These are phyloP conservation scores for Sugiyamaella chiloensis DNA, from an alignment of 805 yeast genomes.

Conservation along the genomic window DNA sequence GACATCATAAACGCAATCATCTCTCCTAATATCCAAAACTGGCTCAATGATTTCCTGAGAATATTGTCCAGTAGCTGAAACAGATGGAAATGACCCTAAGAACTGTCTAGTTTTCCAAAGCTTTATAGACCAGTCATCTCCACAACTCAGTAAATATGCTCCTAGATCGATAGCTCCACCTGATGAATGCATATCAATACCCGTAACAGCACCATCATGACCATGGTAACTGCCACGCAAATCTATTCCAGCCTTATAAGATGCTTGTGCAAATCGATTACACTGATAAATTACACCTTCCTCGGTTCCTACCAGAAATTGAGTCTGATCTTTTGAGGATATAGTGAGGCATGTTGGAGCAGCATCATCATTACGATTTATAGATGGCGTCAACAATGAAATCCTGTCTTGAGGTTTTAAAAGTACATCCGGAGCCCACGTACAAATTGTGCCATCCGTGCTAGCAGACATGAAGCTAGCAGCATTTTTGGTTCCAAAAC, in stretches of 20 bases:
- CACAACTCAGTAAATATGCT: slow-evolving; percentile 30
- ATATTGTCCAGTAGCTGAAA: slow-evolving; percentile 4
- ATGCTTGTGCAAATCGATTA: slow-evolving; percentile 32
- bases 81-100: slow-evolving; percentile 5
- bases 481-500: slow-evolving; percentile 30
- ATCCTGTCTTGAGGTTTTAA: slow-evolving; percentile 35
- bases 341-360: slow-evolving; percentile 32
- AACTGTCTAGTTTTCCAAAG: slow-evolving; percentile 31
- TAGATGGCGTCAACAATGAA: slow-evolving; percentile 28
- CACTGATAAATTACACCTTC: slow-evolving; percentile 37
- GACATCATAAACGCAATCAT: slow-evolving; percentile 36
- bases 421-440: slow-evolving; percentile 38
- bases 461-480: slow-evolving; percentile 33
- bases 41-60: slow-evolving; percentile 20
- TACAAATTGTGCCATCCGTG: slow-evolving; percentile 38
- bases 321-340: slow-evolving; percentile 30
- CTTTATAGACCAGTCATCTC: slow-evolving; percentile 39
- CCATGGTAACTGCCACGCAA: slow-evolving; percentile 25
- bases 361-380: slow-evolving; percentile 24
- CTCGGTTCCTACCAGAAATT: slow-evolving; percentile 37
- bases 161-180: slow-evolving; percentile 27
- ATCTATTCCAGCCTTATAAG: slow-evolving; percentile 33
- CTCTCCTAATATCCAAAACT: slow-evolving; percentile 25
- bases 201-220: slow-evolving; percentile 37
- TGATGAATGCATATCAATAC: slow-evolving; percentile 29